Evolutionary conservation across 1,284 basidiomycete species (phyloP), one percentile per base, ranked within the genome.

Genomic region (Pseudozyma tsukubaensis): DNA sequence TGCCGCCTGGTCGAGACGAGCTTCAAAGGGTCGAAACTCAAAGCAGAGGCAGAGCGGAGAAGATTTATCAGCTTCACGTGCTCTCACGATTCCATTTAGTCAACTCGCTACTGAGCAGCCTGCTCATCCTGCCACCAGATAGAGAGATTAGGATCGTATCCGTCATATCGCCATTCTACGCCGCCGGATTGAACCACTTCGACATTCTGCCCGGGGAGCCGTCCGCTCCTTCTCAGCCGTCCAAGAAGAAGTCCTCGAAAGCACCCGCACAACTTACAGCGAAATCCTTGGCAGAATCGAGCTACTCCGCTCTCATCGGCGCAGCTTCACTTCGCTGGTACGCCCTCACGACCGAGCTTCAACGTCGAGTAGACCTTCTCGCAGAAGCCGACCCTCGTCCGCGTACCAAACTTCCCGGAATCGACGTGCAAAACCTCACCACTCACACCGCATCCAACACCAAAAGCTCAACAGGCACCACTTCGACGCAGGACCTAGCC

Each of bases 141-240:
- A 50, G 80, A 9, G 79, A 83, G 53, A 65, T 83, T 16, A 57
- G 81, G 10, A 77, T 83, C 48, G 59, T 83, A 9, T 71, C 66
- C 3, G 65, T 65, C 9, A 45, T 82, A 36, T 77, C 74, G 14
- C 81, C 81, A 0, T 83, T 76, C 69, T 81, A 82, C 42, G 76
- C 77, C 34, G 79, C 80, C 0, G 81, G 79, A 2, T 44, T 74
- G 39, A 57, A 44, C 2, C 61, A 65, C 13, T 79, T 80, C 44
- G 76, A 77, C 44, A 34, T 57, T 2, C 54, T 74, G 24, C 24
- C 24, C 24, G 24, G 24, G 6, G 24, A 29, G 3, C 24, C 13
- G 12, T 45, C 4, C 9, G 50, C 2, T 8, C 50, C 7, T 6
- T 19, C 19, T 32, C 56, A 21, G 6, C 21, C 8, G 24, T 12